These are phyloP conservation scores for Thinopyrum elongatum DNA, from an alignment of 176 grass and related monocot species.

Conservation along the genomic window DNA sequence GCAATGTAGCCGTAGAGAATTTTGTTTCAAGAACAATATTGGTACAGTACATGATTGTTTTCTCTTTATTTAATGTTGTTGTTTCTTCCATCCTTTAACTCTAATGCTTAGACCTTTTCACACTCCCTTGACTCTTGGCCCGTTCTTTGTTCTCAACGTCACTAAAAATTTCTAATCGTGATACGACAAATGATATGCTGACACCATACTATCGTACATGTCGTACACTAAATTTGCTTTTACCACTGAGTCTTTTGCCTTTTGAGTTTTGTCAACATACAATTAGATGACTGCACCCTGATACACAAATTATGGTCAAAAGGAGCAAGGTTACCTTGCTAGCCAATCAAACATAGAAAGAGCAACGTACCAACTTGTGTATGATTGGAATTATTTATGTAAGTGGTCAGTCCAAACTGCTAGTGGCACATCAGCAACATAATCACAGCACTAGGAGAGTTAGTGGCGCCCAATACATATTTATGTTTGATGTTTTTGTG, in stretches of 20 bases:
- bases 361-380: constrained; percentile 6
- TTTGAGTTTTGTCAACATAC: background rate
- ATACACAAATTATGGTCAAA: background rate
- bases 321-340: background rate
- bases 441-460: constrained; percentile 28
- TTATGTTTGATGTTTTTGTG: background rate
- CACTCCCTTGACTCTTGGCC: background rate
- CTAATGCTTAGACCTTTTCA: background rate
- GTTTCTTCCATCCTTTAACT: background rate
- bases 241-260: background rate
- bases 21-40: no score
- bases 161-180: background rate
- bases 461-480: constrained; percentile 9
- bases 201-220: background rate
- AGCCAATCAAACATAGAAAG: constrained; percentile 17
- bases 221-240: background rate
- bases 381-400: constrained; percentile 29
- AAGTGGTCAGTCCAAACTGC: constrained; percentile 14
- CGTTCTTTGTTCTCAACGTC: background rate
- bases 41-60: no score
- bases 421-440: constrained; percentile 27
- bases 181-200: background rate
- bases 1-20: no score
- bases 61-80: background rate
- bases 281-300: background rate